A percentile compares a stretch with the other conserved stretches of the same genome.
These are phyloP conservation scores for Cercophora sp. DNA, from an alignment of 495 filamentous ascomycete genomes.

Conservation along the genomic window DNA sequence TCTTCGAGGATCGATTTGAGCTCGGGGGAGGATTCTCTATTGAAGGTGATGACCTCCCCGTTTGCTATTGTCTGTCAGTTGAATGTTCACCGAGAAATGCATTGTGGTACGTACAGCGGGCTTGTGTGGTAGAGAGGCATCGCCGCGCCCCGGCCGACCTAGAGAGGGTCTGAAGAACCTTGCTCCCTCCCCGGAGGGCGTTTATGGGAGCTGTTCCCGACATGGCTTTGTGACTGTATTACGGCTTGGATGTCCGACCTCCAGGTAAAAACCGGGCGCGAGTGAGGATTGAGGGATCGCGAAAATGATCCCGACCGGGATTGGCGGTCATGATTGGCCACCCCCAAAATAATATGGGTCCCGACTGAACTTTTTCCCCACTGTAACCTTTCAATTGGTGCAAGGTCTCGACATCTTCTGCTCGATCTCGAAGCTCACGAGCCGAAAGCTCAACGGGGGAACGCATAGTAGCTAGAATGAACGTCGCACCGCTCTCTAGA, in stretches of 20 bases:
- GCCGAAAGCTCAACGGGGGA: conserved; percentile 7
- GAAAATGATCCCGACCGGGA: neutral
- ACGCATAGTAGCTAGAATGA: conserved; percentile 52
- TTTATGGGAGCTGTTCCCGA: conserved; percentile 10
- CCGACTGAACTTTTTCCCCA: conserved; percentile 1
- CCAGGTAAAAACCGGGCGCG: neutral
- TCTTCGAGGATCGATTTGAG: conserved; percentile 29
- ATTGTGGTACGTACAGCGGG: no score
- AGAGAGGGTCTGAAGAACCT: conserved; percentile 13
- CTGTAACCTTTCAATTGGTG: conserved; percentile 8
- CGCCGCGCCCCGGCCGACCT: conserved; percentile 6
- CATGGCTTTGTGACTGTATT: conserved; percentile 13
- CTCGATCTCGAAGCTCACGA: conserved; percentile 8
- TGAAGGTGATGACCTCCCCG: no score
- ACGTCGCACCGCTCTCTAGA: conserved; percentile 47
- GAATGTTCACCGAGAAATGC: no score
- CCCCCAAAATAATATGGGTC: conserved; percentile 7
- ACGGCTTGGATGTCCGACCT: neutral
- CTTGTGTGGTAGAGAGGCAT: conserved; percentile 21
- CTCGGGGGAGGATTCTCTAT: neutral
- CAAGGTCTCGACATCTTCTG: conserved; percentile 10
- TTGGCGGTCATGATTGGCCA: conserved; percentile 3
- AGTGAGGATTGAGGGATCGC: neutral
- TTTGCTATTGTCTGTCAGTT: no score
- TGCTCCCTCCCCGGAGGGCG: conserved; percentile 21